Evolutionary conservation across 2,329 filamentous ascomycete genomes (phyloP), one percentile per base, ranked within the genome.

Genomic region (Ceratocystis huliohia): DNA sequence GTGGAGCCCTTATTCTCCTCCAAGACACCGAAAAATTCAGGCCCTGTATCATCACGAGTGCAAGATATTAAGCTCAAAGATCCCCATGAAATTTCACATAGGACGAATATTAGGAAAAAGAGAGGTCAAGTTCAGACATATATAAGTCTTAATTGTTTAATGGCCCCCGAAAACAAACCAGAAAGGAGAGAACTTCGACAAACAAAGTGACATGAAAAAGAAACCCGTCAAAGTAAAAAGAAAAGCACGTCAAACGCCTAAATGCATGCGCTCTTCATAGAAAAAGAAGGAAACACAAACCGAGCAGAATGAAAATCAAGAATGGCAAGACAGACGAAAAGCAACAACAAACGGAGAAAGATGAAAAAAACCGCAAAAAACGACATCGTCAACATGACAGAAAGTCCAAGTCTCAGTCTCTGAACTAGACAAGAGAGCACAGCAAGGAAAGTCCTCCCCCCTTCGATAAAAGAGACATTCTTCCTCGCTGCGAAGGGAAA

Each of bases 351-450:
- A 56, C 7, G 62, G 28, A 59, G 37, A 50, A 45, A 57, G 2
- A 20, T 45, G 45, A 71, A 61, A 70, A 67, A 44, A 68, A 66
- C 15, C 68, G 66, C 62, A 70, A 68, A 46, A 70, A 66, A 61
- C 70, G 67, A 59, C 69, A n/a, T 63, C 37, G 48, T 37, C 56
- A 61, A 20, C 28, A 59, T 57, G 44, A 65, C 62, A 61, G 6
- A 30, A 62, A 30, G 33, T 22, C 25, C 61, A 10, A 13, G 37
- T 41, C 37, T 41, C 37, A 10, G 37, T 50, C 44, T 48, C 41
- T 30, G 46, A n/a, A 5, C 25, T 30, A 30, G 2, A 28, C 20
- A 53, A 25, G 37, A 41, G 37, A 63, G 61, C 61, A 45, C n/a
- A 28, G 61, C 37, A 30, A 37, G 13, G 20, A 17, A 15, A 15